Percentiles rank a stretch among this genome's conserved stretches.
Evolutionary conservation across 1,139 yeast genomes (phyloP).

Genomic region (Scheffersomyces cryptocercus): DNA sequence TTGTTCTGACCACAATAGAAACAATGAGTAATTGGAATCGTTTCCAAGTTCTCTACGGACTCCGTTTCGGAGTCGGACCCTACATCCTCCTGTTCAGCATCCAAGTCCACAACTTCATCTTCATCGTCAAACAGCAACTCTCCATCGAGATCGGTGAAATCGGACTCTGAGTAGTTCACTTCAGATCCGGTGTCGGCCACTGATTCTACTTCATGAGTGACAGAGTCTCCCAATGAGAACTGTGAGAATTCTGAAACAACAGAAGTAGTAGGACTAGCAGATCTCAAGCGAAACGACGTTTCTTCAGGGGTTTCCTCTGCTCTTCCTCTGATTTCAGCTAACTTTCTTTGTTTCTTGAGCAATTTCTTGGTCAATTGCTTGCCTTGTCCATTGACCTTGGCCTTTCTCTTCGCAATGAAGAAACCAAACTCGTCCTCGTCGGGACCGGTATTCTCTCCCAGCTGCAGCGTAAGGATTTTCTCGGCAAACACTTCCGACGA

Average conservation of each 20-base stretch:
- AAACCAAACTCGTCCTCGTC: constrained; percentile 72
- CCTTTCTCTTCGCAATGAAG: constrained; percentile 34
- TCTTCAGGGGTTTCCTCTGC: constrained; percentile 12
- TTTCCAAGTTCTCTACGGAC: constrained; percentile 21
- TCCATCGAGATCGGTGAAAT: constrained; percentile 35
- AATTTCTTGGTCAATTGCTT: constrained; percentile 24
- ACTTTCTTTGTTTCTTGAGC: constrained; percentile 15
- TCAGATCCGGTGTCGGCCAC: constrained; percentile 51
- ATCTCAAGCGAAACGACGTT: constrained; percentile 22
- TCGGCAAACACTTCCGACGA: constrained; percentile 81
- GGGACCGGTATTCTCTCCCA: constrained; percentile 34
- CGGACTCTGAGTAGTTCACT: constrained; percentile 44
- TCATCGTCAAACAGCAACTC: constrained; percentile 25
- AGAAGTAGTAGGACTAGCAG: constrained; percentile 54
- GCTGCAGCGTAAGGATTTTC: constrained; percentile 49
- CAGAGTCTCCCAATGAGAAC: constrained; percentile 65
- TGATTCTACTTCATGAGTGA: constrained; percentile 39
- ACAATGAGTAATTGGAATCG: constrained; percentile 38
- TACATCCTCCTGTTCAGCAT: constrained; percentile 12
- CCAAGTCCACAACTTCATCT: constrained; percentile 25
- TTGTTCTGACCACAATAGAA: constrained; percentile 44
- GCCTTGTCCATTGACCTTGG: constrained; percentile 16
- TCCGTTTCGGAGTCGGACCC: constrained; percentile 16
- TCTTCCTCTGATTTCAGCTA: constrained; percentile 9
- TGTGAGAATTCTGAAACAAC: constrained; percentile 60